phyloP scores from a whole-genome alignment of 2,329 filamentous ascomycete genomes.

The Cylindrodendrum hubeiense region DNA sequence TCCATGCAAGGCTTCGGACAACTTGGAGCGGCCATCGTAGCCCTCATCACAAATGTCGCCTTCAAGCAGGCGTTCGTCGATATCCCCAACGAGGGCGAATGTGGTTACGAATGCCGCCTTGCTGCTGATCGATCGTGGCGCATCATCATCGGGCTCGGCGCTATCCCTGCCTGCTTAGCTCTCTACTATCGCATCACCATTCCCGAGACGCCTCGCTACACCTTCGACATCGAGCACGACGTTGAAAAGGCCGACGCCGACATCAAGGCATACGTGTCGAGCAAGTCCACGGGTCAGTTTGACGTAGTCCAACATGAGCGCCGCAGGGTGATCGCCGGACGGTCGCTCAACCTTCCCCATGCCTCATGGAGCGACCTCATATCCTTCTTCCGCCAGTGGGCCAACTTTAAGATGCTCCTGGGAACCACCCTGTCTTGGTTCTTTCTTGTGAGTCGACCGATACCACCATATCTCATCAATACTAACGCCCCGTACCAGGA shows the following conservation, averaged over 20 bases:
- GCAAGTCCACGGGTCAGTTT: conserved; percentile 60
- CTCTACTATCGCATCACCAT: conserved; percentile 91
- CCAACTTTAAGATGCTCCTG: conserved; percentile 77
- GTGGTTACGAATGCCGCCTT: conserved; percentile 72
- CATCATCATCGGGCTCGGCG: conserved; percentile 83
- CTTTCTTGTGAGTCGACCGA: conserved; percentile 65
- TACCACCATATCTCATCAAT: neutral
- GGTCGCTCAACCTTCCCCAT: conserved; percentile 72
- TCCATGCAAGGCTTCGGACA: conserved; percentile 90
- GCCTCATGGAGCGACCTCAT: conserved; percentile 78
- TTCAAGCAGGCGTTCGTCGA: conserved; percentile 67
- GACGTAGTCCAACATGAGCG: conserved; percentile 63
- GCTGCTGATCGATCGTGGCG: conserved; percentile 88
- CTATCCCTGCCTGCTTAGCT: conserved; percentile 80
- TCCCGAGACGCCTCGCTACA: conserved; percentile 86
- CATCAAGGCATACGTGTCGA: conserved; percentile 70
- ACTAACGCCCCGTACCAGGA: conserved; percentile 60
- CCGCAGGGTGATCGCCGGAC: conserved; percentile 64
- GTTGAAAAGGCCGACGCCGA: conserved; percentile 81
- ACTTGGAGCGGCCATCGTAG: conserved; percentile 76
- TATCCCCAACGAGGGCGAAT: conserved; percentile 58
- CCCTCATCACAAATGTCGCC: conserved; percentile 74
- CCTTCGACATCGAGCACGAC: conserved; percentile 83
- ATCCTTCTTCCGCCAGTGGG: conserved; percentile 76
- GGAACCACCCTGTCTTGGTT: conserved; percentile 88